A percentile compares a stretch with the other conserved stretches of the same genome.
phyloP scores from a whole-genome alignment of 768 basidiomycete genomes.

The Gymnopilus junonius region DNA sequence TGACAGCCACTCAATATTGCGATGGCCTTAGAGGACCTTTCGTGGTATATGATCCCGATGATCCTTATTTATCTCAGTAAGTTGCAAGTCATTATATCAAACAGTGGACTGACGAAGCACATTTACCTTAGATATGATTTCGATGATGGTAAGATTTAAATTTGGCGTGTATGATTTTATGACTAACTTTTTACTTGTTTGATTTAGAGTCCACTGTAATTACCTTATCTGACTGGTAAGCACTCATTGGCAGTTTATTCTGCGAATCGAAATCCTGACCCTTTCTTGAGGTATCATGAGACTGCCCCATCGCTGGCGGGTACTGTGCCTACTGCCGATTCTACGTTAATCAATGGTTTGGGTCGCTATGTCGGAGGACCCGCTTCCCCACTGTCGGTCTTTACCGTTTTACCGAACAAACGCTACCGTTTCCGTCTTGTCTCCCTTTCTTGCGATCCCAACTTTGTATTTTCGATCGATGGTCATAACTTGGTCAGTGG shows the following conservation, averaged over 20 bases:
- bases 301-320: slow-evolving; percentile 29
- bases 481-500: slow-evolving; percentile 42
- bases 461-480: slow-evolving; percentile 49
- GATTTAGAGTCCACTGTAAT: slow-evolving; percentile 31
- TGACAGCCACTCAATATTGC: slow-evolving; percentile 54
- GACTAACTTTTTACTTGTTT: not conserved
- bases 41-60: slow-evolving; percentile 30
- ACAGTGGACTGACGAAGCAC: not conserved
- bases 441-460: slow-evolving; percentile 48
- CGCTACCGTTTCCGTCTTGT: slow-evolving; percentile 57
- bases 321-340: slow-evolving; percentile 30
- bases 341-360: slow-evolving; percentile 53
- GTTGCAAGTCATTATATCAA: not conserved
- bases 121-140: slow-evolving; percentile 30
- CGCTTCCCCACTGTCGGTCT: slow-evolving; percentile 37
- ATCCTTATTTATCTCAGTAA: slow-evolving; percentile 25
- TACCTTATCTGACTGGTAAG: slow-evolving; percentile 21
- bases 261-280: not conserved
- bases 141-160: slow-evolving; percentile 40
- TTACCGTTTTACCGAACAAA: slow-evolving; percentile 39
- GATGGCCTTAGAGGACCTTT: slow-evolving; percentile 54
- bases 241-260: no score
- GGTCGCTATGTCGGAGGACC: slow-evolving; percentile 47
- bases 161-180: not conserved
- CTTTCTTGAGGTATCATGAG: slow-evolving; percentile 31